Base-by-base conservation (phyloP, 805 yeast species). In the Ogataea populi-albae region DNA sequence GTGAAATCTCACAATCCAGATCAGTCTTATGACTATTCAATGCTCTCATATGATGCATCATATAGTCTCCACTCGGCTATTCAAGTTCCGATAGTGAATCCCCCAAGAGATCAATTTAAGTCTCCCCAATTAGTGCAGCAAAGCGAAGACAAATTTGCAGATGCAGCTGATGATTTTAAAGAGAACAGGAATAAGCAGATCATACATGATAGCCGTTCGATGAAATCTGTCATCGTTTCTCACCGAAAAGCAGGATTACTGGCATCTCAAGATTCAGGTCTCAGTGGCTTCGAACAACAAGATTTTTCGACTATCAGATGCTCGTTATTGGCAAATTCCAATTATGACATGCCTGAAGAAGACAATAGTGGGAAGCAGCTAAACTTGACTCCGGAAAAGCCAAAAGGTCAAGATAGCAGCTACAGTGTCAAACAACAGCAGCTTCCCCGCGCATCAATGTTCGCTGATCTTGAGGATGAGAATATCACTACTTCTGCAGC, bases 11-110 rank as follows among this genome's bases (percentile, higher is more conserved):
- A 55, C 37, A 40, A 45, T 17, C 26, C 41, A 4, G 52, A 45
- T n/a, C 34, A 40, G 20, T 59, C 65, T 6, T 22, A 48, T 7
- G 58, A 57, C 34, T 47, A 50, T 15, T 47, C 57, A 2, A 15
- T 49, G 15, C 19, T 45, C 10, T 55, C 54, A 7, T 49, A 48
- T 29, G 62, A 58, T 37, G 49, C 42, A 4, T 42, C 55, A 2
- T 57, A 53, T 35, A 55, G 61, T 36, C 40, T 59, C 11, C 64
- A 57, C 35, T 52, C 62, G 3, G 64, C 62, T 8, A 46, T 52
- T 21, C 56, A 57, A 17, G 45, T 60, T 21, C 59, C 56, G 15
- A 44, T 58, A 9, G 25, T 37, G 24, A 35, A 50, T 3, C 58
- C 62, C 11, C 35, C 42, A 3, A 46, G 49, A 16, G 53, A 45